Evolutionary conservation across 2,329 filamentous ascomycete genomes (phyloP).

Genomic region (Botrytis deweyae): DNA sequence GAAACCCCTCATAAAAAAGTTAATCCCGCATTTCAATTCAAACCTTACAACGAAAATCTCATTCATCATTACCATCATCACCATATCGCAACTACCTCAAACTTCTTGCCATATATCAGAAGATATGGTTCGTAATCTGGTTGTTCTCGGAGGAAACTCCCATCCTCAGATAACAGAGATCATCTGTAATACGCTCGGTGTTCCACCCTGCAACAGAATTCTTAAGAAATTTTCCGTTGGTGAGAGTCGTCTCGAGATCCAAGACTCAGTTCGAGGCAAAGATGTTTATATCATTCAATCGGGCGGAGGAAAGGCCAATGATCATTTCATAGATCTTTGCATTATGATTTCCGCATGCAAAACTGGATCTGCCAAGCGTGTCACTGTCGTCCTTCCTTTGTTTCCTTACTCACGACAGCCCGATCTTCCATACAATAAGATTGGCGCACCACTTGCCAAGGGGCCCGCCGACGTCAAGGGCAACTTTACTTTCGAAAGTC

Average conservation of each 20-base stretch:
- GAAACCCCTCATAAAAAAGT: constrained; percentile 1
- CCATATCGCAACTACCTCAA: constrained; percentile 4
- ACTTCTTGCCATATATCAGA: neutral
- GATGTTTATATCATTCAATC: constrained; percentile 99
- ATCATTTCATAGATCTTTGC: constrained; percentile 92
- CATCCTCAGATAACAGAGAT: constrained; percentile 84
- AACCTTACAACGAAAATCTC: neutral
- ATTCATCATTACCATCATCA: constrained; percentile 1
- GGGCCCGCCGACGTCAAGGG: constrained; percentile 52
- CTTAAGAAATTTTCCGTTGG: constrained; percentile 92
- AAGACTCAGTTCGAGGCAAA: constrained; percentile 94
- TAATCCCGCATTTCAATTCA: constrained; percentile 30
- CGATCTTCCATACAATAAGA: constrained; percentile 95
- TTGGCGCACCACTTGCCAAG: constrained; percentile 81
- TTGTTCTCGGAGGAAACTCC: constrained; percentile 89
- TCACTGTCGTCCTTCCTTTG: constrained; percentile 90
- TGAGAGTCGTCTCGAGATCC: constrained; percentile 91
- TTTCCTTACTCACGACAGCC: constrained; percentile 97
- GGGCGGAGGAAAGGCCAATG: constrained; percentile 88
- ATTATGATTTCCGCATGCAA: constrained; percentile 99
- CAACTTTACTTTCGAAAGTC: constrained; percentile 87
- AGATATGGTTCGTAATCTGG: constrained; percentile 88
- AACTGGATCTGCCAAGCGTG: constrained; percentile 83
- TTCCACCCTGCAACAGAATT: constrained; percentile 80
- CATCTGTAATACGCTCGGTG: constrained; percentile 84